Conservation (phyloP, 441 rosid species). For the Monsonia emarginata region DNA sequence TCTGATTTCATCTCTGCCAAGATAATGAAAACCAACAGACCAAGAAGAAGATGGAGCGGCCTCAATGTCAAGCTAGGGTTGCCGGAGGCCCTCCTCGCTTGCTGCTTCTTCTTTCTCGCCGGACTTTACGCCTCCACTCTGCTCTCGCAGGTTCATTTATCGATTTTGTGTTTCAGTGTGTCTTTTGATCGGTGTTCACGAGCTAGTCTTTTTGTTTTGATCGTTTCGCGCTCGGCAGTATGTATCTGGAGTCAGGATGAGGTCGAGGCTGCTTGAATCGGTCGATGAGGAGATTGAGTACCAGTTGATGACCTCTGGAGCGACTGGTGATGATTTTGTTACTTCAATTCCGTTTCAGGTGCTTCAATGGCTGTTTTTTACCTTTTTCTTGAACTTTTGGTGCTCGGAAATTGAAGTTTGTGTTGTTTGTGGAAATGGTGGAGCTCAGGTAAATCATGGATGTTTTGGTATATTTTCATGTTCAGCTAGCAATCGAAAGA, state of each 20-base stretch:
- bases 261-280: conserved; percentile 26
- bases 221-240: conserved; percentile 17
- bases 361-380: not conserved
- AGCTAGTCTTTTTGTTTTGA: not conserved
- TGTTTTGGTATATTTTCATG: not conserved
- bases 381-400: not conserved
- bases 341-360: conserved; percentile 57
- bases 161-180: not conserved
- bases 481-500: not conserved
- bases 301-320: conserved; percentile 29
- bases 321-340: conserved; percentile 42
- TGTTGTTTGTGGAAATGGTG: not conserved
- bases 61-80: conserved; percentile 29
- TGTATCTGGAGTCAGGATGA: conserved; percentile 11
- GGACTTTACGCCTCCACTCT: conserved; percentile 36
- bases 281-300: conserved; percentile 18
- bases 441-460: not conserved
- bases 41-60: conserved; percentile 24
- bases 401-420: not conserved
- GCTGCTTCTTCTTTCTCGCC: conserved; percentile 38
- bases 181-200: conserved; percentile 13
- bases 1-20: not conserved
- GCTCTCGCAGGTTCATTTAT: conserved; percentile 32
- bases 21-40: conserved; percentile 25
- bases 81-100: conserved; percentile 30